phyloP scores from a whole-genome alignment of 345 rosid species.

The Brassica rapa region DNA sequence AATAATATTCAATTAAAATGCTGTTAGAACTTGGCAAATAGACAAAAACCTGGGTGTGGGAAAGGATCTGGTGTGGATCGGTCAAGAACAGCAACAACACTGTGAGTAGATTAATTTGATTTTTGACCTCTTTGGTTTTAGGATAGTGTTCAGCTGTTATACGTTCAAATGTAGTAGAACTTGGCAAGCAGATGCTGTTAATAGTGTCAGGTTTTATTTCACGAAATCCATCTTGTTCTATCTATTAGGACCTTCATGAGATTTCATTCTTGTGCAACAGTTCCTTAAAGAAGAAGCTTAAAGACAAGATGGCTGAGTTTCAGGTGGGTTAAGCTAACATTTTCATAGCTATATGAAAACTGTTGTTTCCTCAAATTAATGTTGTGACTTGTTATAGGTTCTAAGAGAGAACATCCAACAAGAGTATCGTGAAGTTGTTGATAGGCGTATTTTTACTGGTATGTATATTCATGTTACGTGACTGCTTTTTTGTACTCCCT shows the following conservation, averaged over 20 bases:
- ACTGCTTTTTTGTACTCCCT: not conserved
- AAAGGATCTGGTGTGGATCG: constrained; percentile 89
- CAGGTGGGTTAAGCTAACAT: constrained; percentile 51
- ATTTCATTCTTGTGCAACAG: constrained; percentile 47
- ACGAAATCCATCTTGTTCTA: not conserved
- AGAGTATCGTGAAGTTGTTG: constrained; percentile 90
- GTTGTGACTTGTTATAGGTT: constrained; percentile 48
- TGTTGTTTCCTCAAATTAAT: not conserved
- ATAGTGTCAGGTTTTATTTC: not conserved
- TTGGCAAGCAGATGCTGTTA: not conserved
- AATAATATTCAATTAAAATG: not conserved
- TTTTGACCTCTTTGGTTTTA: not conserved
- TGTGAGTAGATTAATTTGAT: constrained; percentile 44
- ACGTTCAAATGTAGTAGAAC: not conserved
- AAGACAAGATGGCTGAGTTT: constrained; percentile 78
- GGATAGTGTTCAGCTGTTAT: not conserved
- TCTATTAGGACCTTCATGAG: not conserved
- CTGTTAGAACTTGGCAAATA: constrained; percentile 78
- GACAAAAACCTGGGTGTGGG: constrained; percentile 82
- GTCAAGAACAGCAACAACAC: constrained; percentile 82
- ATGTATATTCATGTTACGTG: not conserved
- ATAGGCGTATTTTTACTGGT: constrained; percentile 91
- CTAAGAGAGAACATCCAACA: constrained; percentile 83
- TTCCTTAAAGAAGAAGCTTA: constrained; percentile 49
- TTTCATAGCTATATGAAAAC: not conserved